Percentiles rank a stretch among this genome's conserved stretches.
These are phyloP conservation scores for Candida ipomoeae DNA, from an alignment of 805 yeast species.

Conservation along the genomic window DNA sequence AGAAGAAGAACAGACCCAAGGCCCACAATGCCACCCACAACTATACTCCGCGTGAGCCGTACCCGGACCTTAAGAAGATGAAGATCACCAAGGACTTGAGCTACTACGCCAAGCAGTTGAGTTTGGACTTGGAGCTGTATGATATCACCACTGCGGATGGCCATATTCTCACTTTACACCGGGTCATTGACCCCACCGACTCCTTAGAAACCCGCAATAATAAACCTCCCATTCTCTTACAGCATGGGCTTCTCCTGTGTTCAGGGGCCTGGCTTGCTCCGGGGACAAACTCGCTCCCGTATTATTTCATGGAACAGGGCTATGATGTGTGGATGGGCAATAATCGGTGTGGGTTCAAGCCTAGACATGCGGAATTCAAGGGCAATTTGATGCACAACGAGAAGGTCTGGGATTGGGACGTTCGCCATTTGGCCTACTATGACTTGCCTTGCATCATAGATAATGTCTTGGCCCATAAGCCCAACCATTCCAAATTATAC, in stretches of 20 bases:
- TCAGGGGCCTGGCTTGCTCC: conserved; percentile 80
- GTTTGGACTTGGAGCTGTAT: conserved; percentile 55
- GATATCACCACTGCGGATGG: conserved; percentile 76
- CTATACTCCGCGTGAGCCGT: conserved; percentile 32
- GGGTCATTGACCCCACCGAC: conserved; percentile 50
- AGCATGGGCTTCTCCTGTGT: conserved; percentile 87
- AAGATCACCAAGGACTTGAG: conserved; percentile 44
- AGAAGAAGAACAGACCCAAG: conserved; percentile 24
- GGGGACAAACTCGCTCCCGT: conserved; percentile 76
- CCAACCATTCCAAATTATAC: conserved; percentile 45
- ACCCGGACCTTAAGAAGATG: conserved; percentile 31
- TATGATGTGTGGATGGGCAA: conserved; percentile 92
- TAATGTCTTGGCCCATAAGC: conserved; percentile 45
- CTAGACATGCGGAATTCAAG: conserved; percentile 46
- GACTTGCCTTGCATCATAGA: conserved; percentile 76
- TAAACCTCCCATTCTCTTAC: conserved; percentile 62
- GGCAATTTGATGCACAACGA: conserved; percentile 40
- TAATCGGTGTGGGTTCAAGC: conserved; percentile 81
- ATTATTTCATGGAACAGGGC: conserved; percentile 50
- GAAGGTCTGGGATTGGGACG: conserved; percentile 90
- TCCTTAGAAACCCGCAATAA: conserved; percentile 24
- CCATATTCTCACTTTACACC: conserved; percentile 60
- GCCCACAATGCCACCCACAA: conserved; percentile 18
- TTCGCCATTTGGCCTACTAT: conserved; percentile 71
- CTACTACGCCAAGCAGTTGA: conserved; percentile 64